A percentile compares a stretch with the other conserved stretches of the same genome.
phyloP scores from a whole-genome alignment of 495 filamentous ascomycete species.

The Choiromyces venosus region DNA sequence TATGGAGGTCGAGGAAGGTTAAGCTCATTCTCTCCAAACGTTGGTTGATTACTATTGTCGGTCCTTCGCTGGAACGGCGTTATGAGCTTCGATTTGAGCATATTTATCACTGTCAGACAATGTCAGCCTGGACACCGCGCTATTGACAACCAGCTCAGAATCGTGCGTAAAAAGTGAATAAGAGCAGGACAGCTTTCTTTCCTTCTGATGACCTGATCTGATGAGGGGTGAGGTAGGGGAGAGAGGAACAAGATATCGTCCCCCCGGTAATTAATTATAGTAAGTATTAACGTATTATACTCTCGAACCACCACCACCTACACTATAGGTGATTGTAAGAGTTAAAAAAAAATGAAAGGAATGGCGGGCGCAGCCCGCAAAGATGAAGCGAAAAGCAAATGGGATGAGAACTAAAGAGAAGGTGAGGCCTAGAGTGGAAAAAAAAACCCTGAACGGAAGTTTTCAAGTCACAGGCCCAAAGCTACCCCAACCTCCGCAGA shows the following conservation, averaged over 20 bases:
- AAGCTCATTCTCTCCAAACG: neutral
- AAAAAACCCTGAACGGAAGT: neutral
- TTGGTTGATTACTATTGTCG: neutral
- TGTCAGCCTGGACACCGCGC: conserved; percentile 17
- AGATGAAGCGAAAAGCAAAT: neutral
- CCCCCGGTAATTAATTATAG: neutral
- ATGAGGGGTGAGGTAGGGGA: neutral
- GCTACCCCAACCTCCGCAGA: neutral
- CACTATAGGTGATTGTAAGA: neutral
- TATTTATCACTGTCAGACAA: conserved; percentile 15
- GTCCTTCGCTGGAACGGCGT: conserved; percentile 11
- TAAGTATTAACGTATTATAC: conserved; percentile 2
- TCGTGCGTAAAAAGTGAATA: neutral
- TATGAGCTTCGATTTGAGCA: conserved; percentile 19
- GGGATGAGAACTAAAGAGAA: neutral
- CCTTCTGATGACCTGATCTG: neutral
- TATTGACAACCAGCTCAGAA: conserved; percentile 10
- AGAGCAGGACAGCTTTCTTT: neutral
- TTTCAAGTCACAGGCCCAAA: neutral
- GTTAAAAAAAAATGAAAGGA: neutral
- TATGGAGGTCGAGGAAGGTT: conserved; percentile 15
- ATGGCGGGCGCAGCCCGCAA: neutral
- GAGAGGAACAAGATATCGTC: neutral
- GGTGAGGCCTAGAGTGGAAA: neutral
- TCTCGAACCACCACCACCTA: neutral